phyloP scores from a whole-genome alignment of 2,329 filamentous ascomycete species.

The Metarhizium humberi region DNA sequence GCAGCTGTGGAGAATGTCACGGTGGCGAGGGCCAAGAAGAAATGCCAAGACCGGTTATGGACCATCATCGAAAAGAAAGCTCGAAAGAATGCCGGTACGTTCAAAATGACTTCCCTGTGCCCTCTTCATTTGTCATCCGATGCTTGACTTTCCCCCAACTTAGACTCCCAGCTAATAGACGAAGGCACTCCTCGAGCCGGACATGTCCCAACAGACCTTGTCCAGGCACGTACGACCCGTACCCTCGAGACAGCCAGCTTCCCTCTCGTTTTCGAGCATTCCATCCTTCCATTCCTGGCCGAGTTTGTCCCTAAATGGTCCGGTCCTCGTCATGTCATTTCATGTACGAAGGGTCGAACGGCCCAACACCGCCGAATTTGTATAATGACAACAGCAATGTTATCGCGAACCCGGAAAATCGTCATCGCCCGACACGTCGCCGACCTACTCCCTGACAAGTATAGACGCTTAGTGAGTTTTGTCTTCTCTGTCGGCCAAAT shows the following conservation, averaged over 20 bases:
- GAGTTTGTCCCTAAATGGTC: conserved; percentile 33
- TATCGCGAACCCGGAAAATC: conserved; percentile 27
- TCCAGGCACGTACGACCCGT: conserved; percentile 4
- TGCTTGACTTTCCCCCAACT: neutral
- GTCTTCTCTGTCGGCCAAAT: conserved; percentile 29
- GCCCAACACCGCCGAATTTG: conserved; percentile 26
- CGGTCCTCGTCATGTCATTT: conserved; percentile 29
- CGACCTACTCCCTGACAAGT: conserved; percentile 28
- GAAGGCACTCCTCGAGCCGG: conserved; percentile 12
- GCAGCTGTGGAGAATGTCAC: conserved; percentile 6
- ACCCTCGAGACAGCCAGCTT: conserved; percentile 27
- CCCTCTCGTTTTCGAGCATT: conserved; percentile 32
- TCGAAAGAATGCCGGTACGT: neutral
- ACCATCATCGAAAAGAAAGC: neutral
- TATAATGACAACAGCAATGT: conserved; percentile 26
- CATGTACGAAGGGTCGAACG: conserved; percentile 25
- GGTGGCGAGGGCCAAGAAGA: conserved; percentile 23
- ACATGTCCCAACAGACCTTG: conserved; percentile 18
- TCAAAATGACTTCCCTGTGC: neutral
- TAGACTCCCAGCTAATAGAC: neutral
- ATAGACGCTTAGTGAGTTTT: conserved; percentile 23
- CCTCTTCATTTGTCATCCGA: neutral
- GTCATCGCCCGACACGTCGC: conserved; percentile 29
- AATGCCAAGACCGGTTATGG: conserved; percentile 20
- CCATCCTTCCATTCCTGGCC: conserved; percentile 32